Percentiles rank a stretch among this genome's conserved stretches.
Conservation (phyloP, 768 basidiomycete species). For the Neoboletus subvelutipes region DNA sequence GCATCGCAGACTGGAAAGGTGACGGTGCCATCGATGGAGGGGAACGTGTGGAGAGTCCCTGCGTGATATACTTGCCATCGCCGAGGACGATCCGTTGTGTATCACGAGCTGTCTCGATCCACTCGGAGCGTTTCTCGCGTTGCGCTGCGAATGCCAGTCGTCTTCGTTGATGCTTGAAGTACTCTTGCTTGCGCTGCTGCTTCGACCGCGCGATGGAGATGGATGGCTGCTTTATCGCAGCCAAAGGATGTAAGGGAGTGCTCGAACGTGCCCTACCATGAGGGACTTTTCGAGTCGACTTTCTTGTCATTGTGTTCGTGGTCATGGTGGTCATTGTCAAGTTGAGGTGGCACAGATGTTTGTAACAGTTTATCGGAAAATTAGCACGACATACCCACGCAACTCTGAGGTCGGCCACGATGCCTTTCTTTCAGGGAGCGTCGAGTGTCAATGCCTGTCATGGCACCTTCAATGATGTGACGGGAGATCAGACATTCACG, state of each 20-base stretch:
- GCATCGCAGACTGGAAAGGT: constrained; percentile 18
- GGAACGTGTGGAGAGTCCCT: constrained; percentile 15
- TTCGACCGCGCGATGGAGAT: constrained; percentile 13
- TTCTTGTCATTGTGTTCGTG: constrained; percentile 21
- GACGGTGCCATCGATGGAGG: constrained; percentile 8
- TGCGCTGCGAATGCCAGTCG: constrained; percentile 22
- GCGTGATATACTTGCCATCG: constrained; percentile 41
- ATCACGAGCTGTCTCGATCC: constrained; percentile 36
- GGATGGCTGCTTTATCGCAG: constrained; percentile 27
- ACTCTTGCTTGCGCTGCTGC: constrained; percentile 23
- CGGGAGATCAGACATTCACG: constrained; percentile 17
- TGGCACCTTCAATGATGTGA: constrained; percentile 22
- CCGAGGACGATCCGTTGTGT: constrained; percentile 40
- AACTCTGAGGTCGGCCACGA: too few relatives aligned
- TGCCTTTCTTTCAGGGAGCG: constrained; percentile 29
- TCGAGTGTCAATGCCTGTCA: constrained; percentile 14
- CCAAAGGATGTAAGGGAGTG: constrained; percentile 21
- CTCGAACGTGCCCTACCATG: constrained; percentile 30
- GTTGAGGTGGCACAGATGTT: background rate
- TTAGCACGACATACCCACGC: too few relatives aligned
- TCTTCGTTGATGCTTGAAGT: constrained; percentile 21
- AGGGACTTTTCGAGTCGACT: constrained; percentile 21
- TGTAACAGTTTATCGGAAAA: too few relatives aligned
- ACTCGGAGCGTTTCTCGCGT: constrained; percentile 28
- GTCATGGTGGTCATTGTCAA: constrained; percentile 8